Percentiles rank a stretch among this genome's conserved stretches.
These are phyloP conservation scores for Petunia hybrid DNA, from an alignment of 305 asterid genomes.

Conservation along the genomic window DNA sequence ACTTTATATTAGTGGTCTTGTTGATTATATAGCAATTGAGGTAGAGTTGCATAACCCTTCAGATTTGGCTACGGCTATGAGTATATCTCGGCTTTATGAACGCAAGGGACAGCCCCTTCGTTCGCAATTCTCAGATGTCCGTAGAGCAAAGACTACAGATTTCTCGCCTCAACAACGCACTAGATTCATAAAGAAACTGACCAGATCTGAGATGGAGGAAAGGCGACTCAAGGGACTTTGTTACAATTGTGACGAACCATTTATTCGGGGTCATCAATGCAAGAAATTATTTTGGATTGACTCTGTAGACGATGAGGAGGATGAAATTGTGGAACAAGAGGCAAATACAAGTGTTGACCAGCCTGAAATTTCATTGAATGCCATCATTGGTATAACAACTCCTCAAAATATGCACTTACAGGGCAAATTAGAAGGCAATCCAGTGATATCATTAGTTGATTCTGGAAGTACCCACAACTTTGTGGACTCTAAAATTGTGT, in stretches of 20 bases:
- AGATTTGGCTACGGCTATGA: neutral
- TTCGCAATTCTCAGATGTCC: neutral
- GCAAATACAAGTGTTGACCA: too few relatives aligned
- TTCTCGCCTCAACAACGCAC: neutral
- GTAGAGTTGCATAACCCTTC: neutral
- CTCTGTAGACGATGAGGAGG: neutral
- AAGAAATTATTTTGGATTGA: neutral
- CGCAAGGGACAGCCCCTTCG: neutral
- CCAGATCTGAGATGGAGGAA: constrained; percentile 3
- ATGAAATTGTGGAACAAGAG: too few relatives aligned
- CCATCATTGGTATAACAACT: too few relatives aligned
- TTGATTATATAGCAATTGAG: neutral
- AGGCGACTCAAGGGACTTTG: neutral
- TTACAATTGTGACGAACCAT: neutral
- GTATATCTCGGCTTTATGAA: constrained; percentile 3
- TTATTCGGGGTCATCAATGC: neutral
- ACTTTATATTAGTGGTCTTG: too few relatives aligned
- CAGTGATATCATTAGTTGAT: too few relatives aligned
- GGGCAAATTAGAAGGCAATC: too few relatives aligned
- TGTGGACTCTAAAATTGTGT: too few relatives aligned
- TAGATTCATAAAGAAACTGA: neutral
- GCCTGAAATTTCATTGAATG: too few relatives aligned
- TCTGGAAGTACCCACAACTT: too few relatives aligned
- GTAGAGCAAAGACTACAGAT: neutral
- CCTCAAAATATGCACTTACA: too few relatives aligned